Evolutionary conservation across 306 rosid genomes (phyloP).

Genomic region (Castanea crenata): DNA sequence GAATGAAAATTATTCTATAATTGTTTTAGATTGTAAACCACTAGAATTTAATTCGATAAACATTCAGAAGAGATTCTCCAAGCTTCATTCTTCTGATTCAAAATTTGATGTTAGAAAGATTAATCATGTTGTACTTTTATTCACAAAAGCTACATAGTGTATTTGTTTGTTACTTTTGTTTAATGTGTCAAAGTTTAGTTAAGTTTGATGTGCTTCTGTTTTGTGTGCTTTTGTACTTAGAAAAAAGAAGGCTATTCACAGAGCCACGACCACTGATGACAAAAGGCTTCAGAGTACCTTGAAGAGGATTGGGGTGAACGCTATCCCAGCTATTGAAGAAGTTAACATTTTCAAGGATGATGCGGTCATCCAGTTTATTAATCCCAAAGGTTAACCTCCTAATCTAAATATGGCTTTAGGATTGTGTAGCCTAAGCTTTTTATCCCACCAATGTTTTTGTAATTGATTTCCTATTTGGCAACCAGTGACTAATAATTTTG

Average conservation of each 20-base stretch:
- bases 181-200: neutral
- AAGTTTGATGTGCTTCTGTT: neutral
- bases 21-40: no score
- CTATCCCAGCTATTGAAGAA: conserved; percentile 5
- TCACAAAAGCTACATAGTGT: neutral
- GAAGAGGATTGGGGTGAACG: conserved; percentile 7
- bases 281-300: conserved; percentile 12
- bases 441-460: neutral
- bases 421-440: neutral
- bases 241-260: conserved; percentile 8
- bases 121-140: no score
- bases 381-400: conserved; percentile 1
- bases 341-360: conserved; percentile 15
- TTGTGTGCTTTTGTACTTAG: neutral
- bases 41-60: no score
- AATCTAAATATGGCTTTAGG: neutral
- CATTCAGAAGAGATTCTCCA: no score
- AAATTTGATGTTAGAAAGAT: no score
- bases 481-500: neutral
- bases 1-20: no score
- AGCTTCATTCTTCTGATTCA: no score
- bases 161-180: neutral
- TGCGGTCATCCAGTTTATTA: conserved; percentile 5
- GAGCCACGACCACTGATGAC: conserved; percentile 7
- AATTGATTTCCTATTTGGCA: neutral